Base-by-base conservation (phyloP, 2,329 filamentous ascomycete species). In the Fusarium foetens region DNA sequence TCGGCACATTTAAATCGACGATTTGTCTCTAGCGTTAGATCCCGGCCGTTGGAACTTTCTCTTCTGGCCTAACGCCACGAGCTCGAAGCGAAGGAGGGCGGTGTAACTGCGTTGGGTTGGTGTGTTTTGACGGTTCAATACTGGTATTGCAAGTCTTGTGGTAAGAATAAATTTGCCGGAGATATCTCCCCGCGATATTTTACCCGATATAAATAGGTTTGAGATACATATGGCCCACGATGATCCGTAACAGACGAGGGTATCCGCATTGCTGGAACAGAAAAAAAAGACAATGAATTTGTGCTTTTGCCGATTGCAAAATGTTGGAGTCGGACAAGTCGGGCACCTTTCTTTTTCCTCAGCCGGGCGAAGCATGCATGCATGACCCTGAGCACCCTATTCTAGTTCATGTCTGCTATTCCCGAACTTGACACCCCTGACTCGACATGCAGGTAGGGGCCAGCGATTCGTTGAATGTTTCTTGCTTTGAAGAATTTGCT, bases 371-470 rank as follows among this genome's bases (percentile, higher is more conserved):
- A 53, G 31, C 55, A 58, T 58, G 27, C 61, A 52, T 63, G 52
- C 42, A 33, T 51, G 31, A 31, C 60, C 60, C 33, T 49, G 43
- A 38, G 46, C 65, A 35, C 55, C 42, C 29, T 67, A 27, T 35
- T 55, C 41, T 41, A 45, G 42, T 43, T 41, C 41, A 49, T 53
- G 57, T 55, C 45, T 54, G 41, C 58, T 76, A 75, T 76, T 72
- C 72, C 74, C 74, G 72, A 70, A 48, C 42, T 52, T 61, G 55
- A 43, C 58, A 75, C 57, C 66, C 72, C 64, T 70, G 74, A 59
- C 43, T 58, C 46, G 53, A 73, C 67, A 60, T 58, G 23, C 51
- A 48, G 33, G 52, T 42, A 69, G 52, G 74, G 64, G 58, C 38
- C 16, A 27, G 39, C 48, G 27, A 52, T 36, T 25, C 31, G 33